Evolutionary conservation across 2,329 filamentous ascomycete species (phyloP).

Genomic region (Colletotrichum cereale): DNA sequence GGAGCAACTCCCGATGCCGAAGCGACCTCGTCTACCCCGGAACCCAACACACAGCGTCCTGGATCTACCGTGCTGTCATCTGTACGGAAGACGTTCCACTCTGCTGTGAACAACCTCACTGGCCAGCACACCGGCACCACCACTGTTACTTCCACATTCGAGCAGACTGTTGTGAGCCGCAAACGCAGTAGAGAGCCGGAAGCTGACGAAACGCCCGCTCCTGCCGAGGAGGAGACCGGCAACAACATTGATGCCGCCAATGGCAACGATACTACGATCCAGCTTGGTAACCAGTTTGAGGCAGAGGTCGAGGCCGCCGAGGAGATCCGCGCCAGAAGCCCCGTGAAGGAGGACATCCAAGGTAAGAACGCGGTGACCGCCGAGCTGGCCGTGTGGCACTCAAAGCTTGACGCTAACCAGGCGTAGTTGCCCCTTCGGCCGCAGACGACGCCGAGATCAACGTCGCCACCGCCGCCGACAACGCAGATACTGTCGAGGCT

Average conservation of each 20-base stretch:
- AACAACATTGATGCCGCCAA: slow-evolving; percentile 8
- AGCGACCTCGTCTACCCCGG: slow-evolving; percentile 12
- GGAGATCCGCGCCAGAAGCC: slow-evolving; percentile 22
- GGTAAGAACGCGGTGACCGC: too few species aligned
- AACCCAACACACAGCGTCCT: slow-evolving; percentile 3
- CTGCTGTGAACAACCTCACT: slow-evolving; percentile 8
- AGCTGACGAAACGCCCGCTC: slow-evolving; percentile 3
- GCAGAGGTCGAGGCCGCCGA: slow-evolving; percentile 8
- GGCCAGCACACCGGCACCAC: slow-evolving; percentile 14
- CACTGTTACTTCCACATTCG: slow-evolving; percentile 20
- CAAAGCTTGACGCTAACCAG: not conserved
- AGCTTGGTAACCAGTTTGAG: slow-evolving; percentile 30
- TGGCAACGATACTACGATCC: slow-evolving; percentile 15
- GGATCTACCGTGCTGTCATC: slow-evolving; percentile 10
- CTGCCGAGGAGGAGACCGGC: slow-evolving; percentile 4
- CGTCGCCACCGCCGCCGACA: slow-evolving; percentile 18
- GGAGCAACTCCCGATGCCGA: not conserved
- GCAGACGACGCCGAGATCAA: slow-evolving; percentile 25
- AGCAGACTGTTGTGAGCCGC: slow-evolving; percentile 32
- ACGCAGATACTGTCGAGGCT: slow-evolving; percentile 23
- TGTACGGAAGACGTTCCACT: slow-evolving; percentile 19
- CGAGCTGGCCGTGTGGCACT: too few species aligned
- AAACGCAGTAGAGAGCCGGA: slow-evolving; percentile 34
- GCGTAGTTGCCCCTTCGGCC: not conserved
- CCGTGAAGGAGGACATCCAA: slow-evolving; percentile 19